These are phyloP conservation scores for Tulasnella sp. DNA, from an alignment of 768 basidiomycete genomes.

Conservation along the genomic window DNA sequence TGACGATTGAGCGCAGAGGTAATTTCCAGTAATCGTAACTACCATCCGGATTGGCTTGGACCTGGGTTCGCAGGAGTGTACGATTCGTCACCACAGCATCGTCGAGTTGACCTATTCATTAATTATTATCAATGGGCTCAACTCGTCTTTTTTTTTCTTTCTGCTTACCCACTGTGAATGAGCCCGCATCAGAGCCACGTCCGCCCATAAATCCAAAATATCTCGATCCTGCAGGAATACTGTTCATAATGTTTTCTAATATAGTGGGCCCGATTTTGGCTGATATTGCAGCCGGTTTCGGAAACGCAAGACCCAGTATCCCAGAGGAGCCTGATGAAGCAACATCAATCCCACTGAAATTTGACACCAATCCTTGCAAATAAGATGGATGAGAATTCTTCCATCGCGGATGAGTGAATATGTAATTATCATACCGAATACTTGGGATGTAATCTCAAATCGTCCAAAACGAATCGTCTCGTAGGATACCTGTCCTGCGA, in stretches of 20 bases:
- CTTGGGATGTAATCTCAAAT: constrained; percentile 36
- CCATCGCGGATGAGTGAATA: not conserved
- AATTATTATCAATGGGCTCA: no score
- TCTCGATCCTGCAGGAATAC: constrained; percentile 29
- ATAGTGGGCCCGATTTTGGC: constrained; percentile 33
- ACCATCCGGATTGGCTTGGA: constrained; percentile 19
- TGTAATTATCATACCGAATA: constrained; percentile 30
- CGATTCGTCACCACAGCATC: constrained; percentile 24
- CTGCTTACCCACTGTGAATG: constrained; percentile 39
- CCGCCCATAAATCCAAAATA: constrained; percentile 43
- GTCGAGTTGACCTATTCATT: constrained; percentile 7
- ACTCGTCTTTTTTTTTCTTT: no score
- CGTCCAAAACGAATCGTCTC: constrained; percentile 37
- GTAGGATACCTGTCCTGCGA: constrained; percentile 34
- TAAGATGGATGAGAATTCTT: constrained; percentile 1
- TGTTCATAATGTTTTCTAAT: constrained; percentile 36
- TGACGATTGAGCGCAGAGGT: constrained; percentile 33
- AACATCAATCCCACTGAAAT: constrained; percentile 34
- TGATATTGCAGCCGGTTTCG: constrained; percentile 36
- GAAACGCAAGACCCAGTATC: constrained; percentile 42
- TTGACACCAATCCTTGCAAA: constrained; percentile 34
- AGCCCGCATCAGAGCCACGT: constrained; percentile 22
- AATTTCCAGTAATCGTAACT: constrained; percentile 49
- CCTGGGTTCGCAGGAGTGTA: constrained; percentile 19
- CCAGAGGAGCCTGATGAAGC: constrained; percentile 39